Percentiles rank a stretch among this genome's conserved stretches.
Evolutionary conservation across 2,329 filamentous ascomycete genomes (phyloP).

Genomic region (Stachybotrys chlorohalonatus): DNA sequence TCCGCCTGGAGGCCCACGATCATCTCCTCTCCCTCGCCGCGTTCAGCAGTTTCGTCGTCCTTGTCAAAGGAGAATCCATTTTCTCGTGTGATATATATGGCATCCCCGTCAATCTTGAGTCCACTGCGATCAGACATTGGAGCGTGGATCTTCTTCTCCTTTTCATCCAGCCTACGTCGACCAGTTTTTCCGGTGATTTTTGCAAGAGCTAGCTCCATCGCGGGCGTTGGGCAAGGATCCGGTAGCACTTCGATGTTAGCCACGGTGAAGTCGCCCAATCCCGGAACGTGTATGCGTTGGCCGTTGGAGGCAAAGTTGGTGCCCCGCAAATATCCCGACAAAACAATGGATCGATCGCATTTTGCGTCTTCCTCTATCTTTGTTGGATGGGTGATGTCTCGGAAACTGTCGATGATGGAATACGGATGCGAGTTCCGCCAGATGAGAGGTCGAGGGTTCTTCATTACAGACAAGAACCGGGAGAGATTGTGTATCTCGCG

Average conservation of each 20-base stretch:
- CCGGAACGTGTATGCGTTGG: slow-evolving; percentile 84
- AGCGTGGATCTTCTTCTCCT: slow-evolving; percentile 92
- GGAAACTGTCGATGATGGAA: slow-evolving; percentile 83
- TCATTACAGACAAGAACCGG: slow-evolving; percentile 96
- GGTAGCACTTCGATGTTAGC: slow-evolving; percentile 78
- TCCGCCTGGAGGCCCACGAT: slow-evolving; percentile 84
- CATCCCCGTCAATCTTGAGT: slow-evolving; percentile 92
- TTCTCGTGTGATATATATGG: slow-evolving; percentile 74
- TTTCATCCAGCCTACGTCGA: slow-evolving; percentile 78
- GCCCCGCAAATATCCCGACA: slow-evolving; percentile 89
- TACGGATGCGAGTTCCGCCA: slow-evolving; percentile 98
- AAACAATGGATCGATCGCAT: slow-evolving; percentile 80
- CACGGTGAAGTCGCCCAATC: slow-evolving; percentile 81
- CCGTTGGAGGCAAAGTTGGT: slow-evolving; percentile 86
- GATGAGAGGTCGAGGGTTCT: slow-evolving; percentile 90
- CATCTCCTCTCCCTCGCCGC: slow-evolving; percentile 91
- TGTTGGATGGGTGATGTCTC: slow-evolving; percentile 90
- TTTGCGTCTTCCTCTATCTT: slow-evolving; percentile 81
- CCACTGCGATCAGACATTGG: slow-evolving; percentile 98
- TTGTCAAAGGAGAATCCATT: slow-evolving; percentile 69
- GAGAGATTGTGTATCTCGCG: slow-evolving; percentile 93
- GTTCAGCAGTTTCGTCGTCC: slow-evolving; percentile 58
- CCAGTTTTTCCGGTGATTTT: slow-evolving; percentile 78
- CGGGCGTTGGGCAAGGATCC: slow-evolving; percentile 91
- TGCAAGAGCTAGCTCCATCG: slow-evolving; percentile 77